A percentile compares a stretch with the other conserved stretches of the same genome.
Evolutionary conservation across 805 yeast genomes (phyloP).

Genomic region (Starmerella floricola): DNA sequence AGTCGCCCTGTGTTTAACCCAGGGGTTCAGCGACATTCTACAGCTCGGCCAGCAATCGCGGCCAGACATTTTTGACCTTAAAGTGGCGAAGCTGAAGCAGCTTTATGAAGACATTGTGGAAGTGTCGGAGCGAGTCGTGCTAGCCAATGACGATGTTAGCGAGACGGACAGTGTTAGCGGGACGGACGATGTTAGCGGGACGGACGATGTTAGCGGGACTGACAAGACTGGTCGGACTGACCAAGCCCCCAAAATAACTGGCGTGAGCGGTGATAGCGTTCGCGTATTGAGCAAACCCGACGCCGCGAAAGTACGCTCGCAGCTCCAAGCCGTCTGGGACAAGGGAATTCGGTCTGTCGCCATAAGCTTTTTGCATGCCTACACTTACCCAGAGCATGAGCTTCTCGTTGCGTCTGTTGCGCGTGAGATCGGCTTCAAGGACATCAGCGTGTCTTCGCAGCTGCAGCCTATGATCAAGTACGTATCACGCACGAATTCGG

Average conservation of each 20-base stretch:
- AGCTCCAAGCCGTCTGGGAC: slow-evolving; percentile 37
- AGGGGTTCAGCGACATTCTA: slow-evolving; percentile 75
- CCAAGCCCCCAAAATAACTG: slow-evolving; percentile 33
- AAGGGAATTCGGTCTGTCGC: slow-evolving; percentile 60
- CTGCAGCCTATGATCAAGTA: slow-evolving; percentile 70
- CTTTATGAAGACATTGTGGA: slow-evolving; percentile 69
- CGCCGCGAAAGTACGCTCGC: slow-evolving; percentile 31
- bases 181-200: too few species aligned
- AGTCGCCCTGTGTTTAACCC: slow-evolving; percentile 75
- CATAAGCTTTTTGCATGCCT: slow-evolving; percentile 59
- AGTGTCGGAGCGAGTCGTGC: slow-evolving; percentile 79
- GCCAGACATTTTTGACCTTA: slow-evolving; percentile 76
- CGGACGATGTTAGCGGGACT: too few species aligned
- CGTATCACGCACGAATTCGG: slow-evolving; percentile 63
- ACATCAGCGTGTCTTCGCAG: slow-evolving; percentile 55
- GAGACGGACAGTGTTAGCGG: too few species aligned
- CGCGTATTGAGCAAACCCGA: slow-evolving; percentile 45
- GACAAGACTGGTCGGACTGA: too few species aligned
- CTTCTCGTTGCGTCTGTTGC: slow-evolving; percentile 48
- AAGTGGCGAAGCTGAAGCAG: slow-evolving; percentile 57
- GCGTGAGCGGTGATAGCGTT: slow-evolving; percentile 58
- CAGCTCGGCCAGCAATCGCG: slow-evolving; percentile 83
- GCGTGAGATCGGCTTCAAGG: slow-evolving; percentile 48
- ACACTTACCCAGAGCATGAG: slow-evolving; percentile 64
- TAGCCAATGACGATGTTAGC: slow-evolving; percentile 76